Evolutionary conservation across 371 early-diverging fungal genomes (phyloP).

Genomic region (Mucor racemosus): DNA sequence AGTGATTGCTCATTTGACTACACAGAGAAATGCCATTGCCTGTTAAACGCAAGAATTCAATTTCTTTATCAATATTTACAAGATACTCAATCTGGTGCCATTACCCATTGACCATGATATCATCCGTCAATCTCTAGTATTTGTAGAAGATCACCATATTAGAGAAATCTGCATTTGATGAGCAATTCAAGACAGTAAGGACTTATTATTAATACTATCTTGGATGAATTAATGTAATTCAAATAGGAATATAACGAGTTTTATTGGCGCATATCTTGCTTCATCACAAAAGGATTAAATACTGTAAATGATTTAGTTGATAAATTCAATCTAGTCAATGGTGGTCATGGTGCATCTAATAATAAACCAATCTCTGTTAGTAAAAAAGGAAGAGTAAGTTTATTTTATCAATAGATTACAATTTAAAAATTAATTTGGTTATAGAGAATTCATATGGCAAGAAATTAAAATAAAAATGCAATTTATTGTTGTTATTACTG

Average conservation of each 20-base stretch:
- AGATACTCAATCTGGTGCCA: conserved; percentile 64
- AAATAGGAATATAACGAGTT: conserved; percentile 83
- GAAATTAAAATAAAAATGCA: conserved; percentile 3
- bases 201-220: background rate
- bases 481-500: background rate
- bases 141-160: conserved; percentile 77
- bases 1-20: conserved; percentile 76
- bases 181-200: conserved; percentile 73
- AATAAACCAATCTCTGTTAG: conserved; percentile 16
- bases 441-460: conserved; percentile 16
- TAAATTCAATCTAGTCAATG: conserved; percentile 52
- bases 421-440: background rate
- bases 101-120: conserved; percentile 78
- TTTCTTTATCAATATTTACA: conserved; percentile 73
- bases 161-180: conserved; percentile 66
- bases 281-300: conserved; percentile 80
- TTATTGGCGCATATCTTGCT: conserved; percentile 76
- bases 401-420: background rate
- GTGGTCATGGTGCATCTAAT: conserved; percentile 20
- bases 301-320: conserved; percentile 67
- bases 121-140: conserved; percentile 79
- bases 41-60: conserved; percentile 76
- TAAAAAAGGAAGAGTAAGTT: conserved; percentile 36
- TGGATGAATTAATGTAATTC: background rate
- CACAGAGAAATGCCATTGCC: conserved; percentile 81